These are phyloP conservation scores for Diaporthe amygdali DNA, from an alignment of 2,329 filamentous ascomycete species.

Conservation along the genomic window DNA sequence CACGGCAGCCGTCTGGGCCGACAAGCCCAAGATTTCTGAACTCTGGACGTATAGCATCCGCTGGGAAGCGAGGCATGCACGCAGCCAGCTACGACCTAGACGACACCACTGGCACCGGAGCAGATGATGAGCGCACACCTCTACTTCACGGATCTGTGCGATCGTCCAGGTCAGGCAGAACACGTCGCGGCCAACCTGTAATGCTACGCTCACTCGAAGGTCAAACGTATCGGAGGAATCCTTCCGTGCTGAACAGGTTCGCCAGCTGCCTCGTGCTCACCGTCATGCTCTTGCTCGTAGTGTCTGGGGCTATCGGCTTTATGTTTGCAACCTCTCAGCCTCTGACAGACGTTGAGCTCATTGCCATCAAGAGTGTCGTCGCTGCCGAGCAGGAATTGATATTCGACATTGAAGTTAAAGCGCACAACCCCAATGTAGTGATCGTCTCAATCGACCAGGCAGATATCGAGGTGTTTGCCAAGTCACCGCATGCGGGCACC, in stretches of 20 bases:
- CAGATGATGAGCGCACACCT: constrained; percentile 91
- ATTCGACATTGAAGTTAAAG: constrained; percentile 86
- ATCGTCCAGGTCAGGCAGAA: constrained; percentile 61
- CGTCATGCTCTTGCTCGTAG: constrained; percentile 78
- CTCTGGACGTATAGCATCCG: constrained; percentile 27
- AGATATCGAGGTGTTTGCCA: constrained; percentile 92
- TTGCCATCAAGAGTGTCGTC: constrained; percentile 85
- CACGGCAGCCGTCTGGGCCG: constrained; percentile 70
- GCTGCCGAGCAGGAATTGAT: constrained; percentile 95
- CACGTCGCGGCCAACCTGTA: constrained; percentile 54
- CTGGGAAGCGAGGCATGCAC: constrained; percentile 60
- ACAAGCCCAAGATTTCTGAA: constrained; percentile 69
- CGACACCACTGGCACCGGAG: constrained; percentile 70
- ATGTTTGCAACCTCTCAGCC: constrained; percentile 92
- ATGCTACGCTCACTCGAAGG: constrained; percentile 76
- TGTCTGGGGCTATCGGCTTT: constrained; percentile 86
- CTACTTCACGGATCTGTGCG: constrained; percentile 63
- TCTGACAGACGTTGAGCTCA: constrained; percentile 77
- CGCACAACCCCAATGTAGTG: constrained; percentile 92
- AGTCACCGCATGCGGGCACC: constrained; percentile 84
- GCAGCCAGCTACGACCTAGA: constrained; percentile 80
- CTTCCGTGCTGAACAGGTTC: constrained; percentile 72
- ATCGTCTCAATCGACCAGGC: constrained; percentile 84
- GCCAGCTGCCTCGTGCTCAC: constrained; percentile 88
- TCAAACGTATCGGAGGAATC: constrained; percentile 67